These are phyloP conservation scores for Cinnamomum chago DNA, from an alignment of 164 flowering plant genomes.

Conservation along the genomic window DNA sequence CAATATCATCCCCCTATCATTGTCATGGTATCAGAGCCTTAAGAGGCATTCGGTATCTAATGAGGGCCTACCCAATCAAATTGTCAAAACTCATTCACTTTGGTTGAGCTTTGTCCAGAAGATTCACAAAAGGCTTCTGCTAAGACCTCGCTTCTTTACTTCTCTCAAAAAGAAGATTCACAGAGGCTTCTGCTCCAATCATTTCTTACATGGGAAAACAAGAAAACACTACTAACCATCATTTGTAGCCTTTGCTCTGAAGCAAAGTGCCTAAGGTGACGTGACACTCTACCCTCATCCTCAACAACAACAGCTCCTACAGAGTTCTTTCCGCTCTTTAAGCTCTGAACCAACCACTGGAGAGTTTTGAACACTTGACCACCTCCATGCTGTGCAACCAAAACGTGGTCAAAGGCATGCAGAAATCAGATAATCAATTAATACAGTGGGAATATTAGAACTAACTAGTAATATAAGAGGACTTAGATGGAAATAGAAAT, in stretches of 20 bases:
- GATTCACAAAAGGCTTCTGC: no score
- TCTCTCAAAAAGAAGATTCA: no score
- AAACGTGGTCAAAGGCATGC: not conserved
- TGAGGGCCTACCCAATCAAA: no score
- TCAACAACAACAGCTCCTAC: constrained; percentile 56
- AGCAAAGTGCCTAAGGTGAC: constrained; percentile 80
- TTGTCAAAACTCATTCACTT: no score
- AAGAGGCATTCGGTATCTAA: no score
- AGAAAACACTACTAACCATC: constrained; percentile 42
- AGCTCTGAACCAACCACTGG: constrained; percentile 44
- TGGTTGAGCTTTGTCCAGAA: no score
- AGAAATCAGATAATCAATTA: not conserved
- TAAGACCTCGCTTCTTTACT: no score
- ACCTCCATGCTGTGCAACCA: constrained; percentile 62
- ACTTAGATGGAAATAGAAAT: no score
- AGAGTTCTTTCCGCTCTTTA: constrained; percentile 40
- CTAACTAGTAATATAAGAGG: not conserved
- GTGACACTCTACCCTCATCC: constrained; percentile 45
- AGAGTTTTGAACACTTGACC: constrained; percentile 75
- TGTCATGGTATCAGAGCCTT: no score
- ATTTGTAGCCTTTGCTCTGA: constrained; percentile 52
- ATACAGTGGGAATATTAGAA: not conserved
- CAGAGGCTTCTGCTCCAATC: not conserved
- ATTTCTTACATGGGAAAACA: not conserved
- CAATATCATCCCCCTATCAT: no score